Conservation (phyloP, 805 yeast species). For the Lipomyces chichibuensis region DNA sequence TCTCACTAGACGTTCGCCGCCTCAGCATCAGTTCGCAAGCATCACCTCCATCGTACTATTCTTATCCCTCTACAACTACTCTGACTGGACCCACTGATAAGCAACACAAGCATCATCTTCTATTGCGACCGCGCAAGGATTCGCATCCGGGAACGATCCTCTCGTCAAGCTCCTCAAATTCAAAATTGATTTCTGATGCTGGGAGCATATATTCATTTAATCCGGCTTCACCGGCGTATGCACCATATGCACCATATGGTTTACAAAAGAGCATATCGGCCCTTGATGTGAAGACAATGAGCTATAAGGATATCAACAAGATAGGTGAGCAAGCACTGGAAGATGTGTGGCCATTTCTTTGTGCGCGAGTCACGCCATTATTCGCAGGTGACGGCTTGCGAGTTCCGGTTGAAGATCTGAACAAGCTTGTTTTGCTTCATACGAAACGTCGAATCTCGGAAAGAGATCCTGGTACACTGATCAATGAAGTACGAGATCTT, state of each 20-base stretch:
- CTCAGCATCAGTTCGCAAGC: conserved; percentile 21
- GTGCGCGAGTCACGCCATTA: conserved; percentile 50
- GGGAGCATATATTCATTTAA: conserved; percentile 50
- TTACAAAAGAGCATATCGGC: conserved; percentile 41
- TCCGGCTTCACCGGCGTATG: conserved; percentile 43
- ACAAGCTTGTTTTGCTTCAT: conserved; percentile 51
- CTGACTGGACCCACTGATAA: conserved; percentile 9
- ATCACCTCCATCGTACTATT: conserved; percentile 15
- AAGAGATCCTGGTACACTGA: conserved; percentile 46
- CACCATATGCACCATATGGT: conserved; percentile 31
- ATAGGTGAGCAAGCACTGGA: conserved; percentile 47
- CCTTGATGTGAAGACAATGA: conserved; percentile 37
- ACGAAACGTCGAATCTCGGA: conserved; percentile 47
- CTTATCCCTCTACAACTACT: conserved; percentile 14
- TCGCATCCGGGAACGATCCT: conserved; percentile 46
- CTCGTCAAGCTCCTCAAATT: conserved; percentile 51
- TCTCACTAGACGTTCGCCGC: conserved; percentile 20
- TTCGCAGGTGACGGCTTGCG: conserved; percentile 54
- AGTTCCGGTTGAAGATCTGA: conserved; percentile 61
- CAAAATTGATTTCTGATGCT: conserved; percentile 47
- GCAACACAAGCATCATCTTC: conserved; percentile 44
- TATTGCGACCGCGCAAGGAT: conserved; percentile 46
- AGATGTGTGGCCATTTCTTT: conserved; percentile 55
- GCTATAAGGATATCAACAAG: conserved; percentile 41
- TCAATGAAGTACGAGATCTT: conserved; percentile 53